Conservation (phyloP, 2,329 filamentous ascomycete genomes). For the Pseudogymnoascus sp. region DNA sequence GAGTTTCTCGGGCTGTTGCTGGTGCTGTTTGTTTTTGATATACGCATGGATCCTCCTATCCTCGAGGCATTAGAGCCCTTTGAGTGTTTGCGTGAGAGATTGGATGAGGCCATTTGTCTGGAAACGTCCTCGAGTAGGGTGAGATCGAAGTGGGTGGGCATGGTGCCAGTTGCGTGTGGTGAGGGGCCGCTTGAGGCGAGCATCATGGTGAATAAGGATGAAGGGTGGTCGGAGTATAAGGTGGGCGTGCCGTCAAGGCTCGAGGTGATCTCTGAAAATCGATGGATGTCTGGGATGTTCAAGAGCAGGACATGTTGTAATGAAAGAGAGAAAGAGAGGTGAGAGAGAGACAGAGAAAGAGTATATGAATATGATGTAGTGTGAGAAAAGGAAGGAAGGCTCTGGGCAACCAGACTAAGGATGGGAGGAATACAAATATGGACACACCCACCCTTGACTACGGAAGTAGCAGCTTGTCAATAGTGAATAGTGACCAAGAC, state of each 20-base stretch:
- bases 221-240: neutral
- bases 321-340: neutral
- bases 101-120: constrained; percentile 42
- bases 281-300: neutral
- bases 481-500: neutral
- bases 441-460: neutral
- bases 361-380: constrained; percentile 3
- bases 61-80: constrained; percentile 44
- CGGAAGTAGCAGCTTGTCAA: neutral
- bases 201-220: constrained; percentile 5
- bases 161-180: neutral
- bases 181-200: constrained; percentile 18
- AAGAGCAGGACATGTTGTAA: neutral
- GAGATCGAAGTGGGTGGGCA: neutral
- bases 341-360: neutral
- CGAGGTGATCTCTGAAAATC: neutral
- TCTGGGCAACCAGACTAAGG: neutral
- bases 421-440: neutral
- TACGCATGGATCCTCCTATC: constrained; percentile 45
- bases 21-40: constrained; percentile 58
- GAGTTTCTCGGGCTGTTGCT: constrained; percentile 59
- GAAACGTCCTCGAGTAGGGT: constrained; percentile 44
- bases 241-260: neutral
- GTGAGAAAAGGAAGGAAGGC: neutral
- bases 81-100: constrained; percentile 40